Evolutionary conservation across 495 filamentous ascomycete species (phyloP), one percentile per base, ranked within the genome.

Genomic region (Penicillium angulare): DNA sequence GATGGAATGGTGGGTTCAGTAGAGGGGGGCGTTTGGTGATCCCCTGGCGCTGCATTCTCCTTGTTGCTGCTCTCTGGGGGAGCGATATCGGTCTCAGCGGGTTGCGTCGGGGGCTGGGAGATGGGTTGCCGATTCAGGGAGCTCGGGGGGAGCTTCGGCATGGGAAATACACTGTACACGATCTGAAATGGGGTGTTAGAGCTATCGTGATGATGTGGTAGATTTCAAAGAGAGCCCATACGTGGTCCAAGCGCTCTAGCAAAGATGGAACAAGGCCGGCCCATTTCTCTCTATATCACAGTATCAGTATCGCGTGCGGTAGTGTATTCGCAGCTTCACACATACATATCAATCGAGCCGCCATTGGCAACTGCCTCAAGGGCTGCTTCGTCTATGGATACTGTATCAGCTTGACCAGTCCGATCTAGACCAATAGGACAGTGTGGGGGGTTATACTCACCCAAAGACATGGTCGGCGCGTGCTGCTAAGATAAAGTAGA

Each of bases 291-390:
- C 81, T 85, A 40, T 5, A 56, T 49, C 31, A 21, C 43, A 49
- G 51, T 46, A 65, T 76, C 52, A 73, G 61, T 51, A 22, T 53
- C 47, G 49, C 21, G 44, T 50, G 42, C 44, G 49, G 33, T 23
- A 43, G 23, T 17, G 41, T 18, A 8, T 17, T 34, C 33, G 21
- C 9, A 47, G 31, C 3, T 39, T 47, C 39, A 55, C 31, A 64
- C 75, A 67, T 79, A 91, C 89, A 80, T 76, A 54, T 89, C 82
- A 67, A 92, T 82, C 20, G 75, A 68, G 34, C 83, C 84, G 66
- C 86, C 86, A 55, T 78, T 72, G 55, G 86, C 85, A 67, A 82
- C 77, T 54, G 62, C 68, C 56, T 76, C 73, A 38, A 93, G 73
- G 55, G 86, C 69, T 62, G 80, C 80, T 60, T 90, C 84, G 55